phyloP scores from a whole-genome alignment of 129 eudicot genomes.

The Pittosporum tobira region DNA sequence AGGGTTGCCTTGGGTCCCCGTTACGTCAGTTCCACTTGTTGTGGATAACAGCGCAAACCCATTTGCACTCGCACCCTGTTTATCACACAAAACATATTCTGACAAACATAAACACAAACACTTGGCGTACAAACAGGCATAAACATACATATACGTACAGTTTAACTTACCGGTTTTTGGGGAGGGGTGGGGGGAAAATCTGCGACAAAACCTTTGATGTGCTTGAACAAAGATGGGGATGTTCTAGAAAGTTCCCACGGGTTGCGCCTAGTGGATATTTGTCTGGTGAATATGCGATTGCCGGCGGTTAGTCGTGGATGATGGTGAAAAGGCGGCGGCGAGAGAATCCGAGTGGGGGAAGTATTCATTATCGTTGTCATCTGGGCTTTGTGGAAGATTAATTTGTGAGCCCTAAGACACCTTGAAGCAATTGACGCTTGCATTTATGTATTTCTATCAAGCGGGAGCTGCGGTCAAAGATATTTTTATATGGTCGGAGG shows the following conservation, averaged over 20 bases:
- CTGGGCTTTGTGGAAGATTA: constrained; percentile 8
- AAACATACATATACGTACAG: not conserved
- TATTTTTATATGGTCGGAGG: no score
- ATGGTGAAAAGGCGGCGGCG: not conserved
- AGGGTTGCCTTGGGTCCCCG: constrained; percentile 18
- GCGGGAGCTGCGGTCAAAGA: constrained; percentile 15
- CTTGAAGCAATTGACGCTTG: constrained; percentile 26
- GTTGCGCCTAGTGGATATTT: constrained; percentile 13
- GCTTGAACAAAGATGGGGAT: constrained; percentile 22
- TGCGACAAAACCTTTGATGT: constrained; percentile 39
- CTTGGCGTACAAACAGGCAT: not conserved
- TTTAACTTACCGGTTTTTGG: constrained; percentile 30
- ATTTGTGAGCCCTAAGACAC: constrained; percentile 23
- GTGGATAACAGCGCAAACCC: constrained; percentile 64
- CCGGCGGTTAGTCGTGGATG: not conserved
- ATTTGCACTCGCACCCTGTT: constrained; percentile 45
- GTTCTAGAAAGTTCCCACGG: constrained; percentile 36
- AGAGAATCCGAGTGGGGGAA: constrained; percentile 17
- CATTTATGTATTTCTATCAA: constrained; percentile 24
- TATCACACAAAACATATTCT: constrained; percentile 16
- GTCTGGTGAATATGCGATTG: constrained; percentile 10
- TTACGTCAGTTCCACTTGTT: constrained; percentile 27
- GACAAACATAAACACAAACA: constrained; percentile 2
- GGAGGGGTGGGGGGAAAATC: constrained; percentile 41
- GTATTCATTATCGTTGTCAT: constrained; percentile 9